phyloP scores from a whole-genome alignment of 768 basidiomycete genomes.

The Podaxis sp. region DNA sequence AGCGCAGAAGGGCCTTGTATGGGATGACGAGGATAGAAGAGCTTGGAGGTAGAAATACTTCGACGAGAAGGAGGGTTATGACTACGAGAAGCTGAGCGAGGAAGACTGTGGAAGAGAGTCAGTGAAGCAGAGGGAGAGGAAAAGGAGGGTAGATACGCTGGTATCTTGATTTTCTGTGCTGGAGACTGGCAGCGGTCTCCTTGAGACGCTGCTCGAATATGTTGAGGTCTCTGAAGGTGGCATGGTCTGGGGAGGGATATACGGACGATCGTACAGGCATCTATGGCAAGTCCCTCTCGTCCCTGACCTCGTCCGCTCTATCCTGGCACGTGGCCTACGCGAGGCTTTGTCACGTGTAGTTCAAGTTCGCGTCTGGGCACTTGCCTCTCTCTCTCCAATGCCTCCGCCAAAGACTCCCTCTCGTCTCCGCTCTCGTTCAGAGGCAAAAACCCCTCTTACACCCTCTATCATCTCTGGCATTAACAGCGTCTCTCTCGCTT shows the following conservation, averaged over 20 bases:
- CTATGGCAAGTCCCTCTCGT: background rate
- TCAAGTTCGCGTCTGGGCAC: slow-evolving; percentile 3
- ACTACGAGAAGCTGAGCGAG: slow-evolving; percentile 65
- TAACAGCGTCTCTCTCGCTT: slow-evolving; percentile 41
- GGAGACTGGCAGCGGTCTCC: slow-evolving; percentile 81
- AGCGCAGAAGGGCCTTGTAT: slow-evolving; percentile 51
- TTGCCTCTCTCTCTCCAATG: background rate
- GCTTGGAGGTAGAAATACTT: slow-evolving; percentile 66
- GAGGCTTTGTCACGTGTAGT: slow-evolving; percentile 4
- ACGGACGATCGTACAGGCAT: background rate
- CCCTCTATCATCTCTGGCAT: slow-evolving; percentile 44
- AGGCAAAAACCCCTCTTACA: slow-evolving; percentile 50
- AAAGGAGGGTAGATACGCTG: slow-evolving; percentile 54
- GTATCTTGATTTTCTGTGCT: slow-evolving; percentile 78
- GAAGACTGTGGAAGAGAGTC: slow-evolving; percentile 55
- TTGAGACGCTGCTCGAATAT: slow-evolving; percentile 97
- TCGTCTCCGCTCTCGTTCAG: slow-evolving; percentile 46
- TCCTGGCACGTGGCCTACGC: slow-evolving; percentile 2
- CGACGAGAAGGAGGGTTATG: slow-evolving; percentile 71
- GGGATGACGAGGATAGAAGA: slow-evolving; percentile 67
- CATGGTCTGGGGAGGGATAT: slow-evolving; percentile 42
- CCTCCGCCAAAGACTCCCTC: slow-evolving; percentile 47
- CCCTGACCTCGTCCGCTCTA: too few relatives aligned
- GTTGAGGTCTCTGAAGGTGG: slow-evolving; percentile 85
- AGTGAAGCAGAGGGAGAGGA: slow-evolving; percentile 20